Evolutionary conservation across 192 early-diverging fungal genomes (phyloP).

Genomic region (Linnemannia zychae): DNA sequence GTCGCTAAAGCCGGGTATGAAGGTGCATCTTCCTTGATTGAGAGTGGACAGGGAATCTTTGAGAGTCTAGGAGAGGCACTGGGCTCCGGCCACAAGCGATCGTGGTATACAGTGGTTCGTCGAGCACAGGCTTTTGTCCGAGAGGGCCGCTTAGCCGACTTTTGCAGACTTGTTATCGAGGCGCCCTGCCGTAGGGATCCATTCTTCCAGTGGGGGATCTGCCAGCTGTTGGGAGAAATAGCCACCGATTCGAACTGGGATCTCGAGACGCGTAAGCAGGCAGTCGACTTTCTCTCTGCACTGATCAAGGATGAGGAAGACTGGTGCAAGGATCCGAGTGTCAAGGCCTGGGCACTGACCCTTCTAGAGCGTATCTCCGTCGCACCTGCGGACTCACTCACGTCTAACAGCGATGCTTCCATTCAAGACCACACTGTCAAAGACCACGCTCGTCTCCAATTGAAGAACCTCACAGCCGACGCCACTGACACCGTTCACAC

Average conservation of each 20-base stretch:
- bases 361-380: neutral
- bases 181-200: neutral
- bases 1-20: neutral
- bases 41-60: constrained; percentile 1
- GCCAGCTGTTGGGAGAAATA: neutral
- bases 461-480: neutral
- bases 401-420: neutral
- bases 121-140: neutral
- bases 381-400: neutral
- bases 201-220: constrained; percentile 12
- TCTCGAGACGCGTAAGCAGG: neutral
- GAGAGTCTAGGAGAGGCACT: neutral
- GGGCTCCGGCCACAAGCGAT: neutral
- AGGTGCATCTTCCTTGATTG: neutral
- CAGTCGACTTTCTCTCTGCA: neutral
- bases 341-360: neutral
- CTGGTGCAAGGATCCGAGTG: neutral
- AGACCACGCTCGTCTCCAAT: neutral
- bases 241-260: neutral
- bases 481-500: neutral
- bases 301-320: neutral
- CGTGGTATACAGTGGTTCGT: constrained; percentile 7
- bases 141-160: neutral
- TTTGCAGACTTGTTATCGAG: neutral
- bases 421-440: neutral